Conservation (phyloP, 2,329 filamentous ascomycete species). For the Alternaria sp. region DNA sequence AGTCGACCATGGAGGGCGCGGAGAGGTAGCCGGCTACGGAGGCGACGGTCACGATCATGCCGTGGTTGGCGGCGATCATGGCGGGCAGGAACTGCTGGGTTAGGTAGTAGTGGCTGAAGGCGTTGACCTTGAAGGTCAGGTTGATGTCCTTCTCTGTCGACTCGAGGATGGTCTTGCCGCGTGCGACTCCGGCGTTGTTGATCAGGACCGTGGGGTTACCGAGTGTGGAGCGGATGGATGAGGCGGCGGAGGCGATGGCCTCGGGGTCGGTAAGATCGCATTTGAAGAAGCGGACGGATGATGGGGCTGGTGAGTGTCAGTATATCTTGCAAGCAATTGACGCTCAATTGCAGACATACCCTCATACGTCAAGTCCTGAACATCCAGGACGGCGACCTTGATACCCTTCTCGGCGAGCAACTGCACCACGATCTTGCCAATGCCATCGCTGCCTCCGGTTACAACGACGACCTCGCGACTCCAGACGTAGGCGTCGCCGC, state of each 20-base stretch:
- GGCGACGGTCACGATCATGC: conserved; percentile 75
- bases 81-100: conserved; percentile 70
- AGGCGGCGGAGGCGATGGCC: conserved; percentile 60
- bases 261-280: conserved; percentile 71
- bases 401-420: conserved; percentile 69
- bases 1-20: conserved; percentile 71
- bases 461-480: conserved; percentile 72
- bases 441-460: conserved; percentile 76
- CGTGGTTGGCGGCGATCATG: conserved; percentile 70
- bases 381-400: conserved; percentile 74
- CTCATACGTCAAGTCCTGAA: conserved; percentile 65
- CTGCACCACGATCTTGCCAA: conserved; percentile 70
- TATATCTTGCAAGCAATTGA: conserved; percentile 2
- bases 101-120: conserved; percentile 71
- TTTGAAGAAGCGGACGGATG: conserved; percentile 69
- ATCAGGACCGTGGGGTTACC: conserved; percentile 73
- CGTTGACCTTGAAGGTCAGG: conserved; percentile 75
- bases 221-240: conserved; percentile 60
- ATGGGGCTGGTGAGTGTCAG: conserved; percentile 44
- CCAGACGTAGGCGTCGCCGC: conserved; percentile 67
- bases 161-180: conserved; percentile 67
- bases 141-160: conserved; percentile 64
- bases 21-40: conserved; percentile 67
- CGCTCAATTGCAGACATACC: conserved; percentile 26
- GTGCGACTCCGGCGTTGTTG: conserved; percentile 72